phyloP scores from a whole-genome alignment of 2,329 filamentous ascomycete species.

The Microascus cirrosus region DNA sequence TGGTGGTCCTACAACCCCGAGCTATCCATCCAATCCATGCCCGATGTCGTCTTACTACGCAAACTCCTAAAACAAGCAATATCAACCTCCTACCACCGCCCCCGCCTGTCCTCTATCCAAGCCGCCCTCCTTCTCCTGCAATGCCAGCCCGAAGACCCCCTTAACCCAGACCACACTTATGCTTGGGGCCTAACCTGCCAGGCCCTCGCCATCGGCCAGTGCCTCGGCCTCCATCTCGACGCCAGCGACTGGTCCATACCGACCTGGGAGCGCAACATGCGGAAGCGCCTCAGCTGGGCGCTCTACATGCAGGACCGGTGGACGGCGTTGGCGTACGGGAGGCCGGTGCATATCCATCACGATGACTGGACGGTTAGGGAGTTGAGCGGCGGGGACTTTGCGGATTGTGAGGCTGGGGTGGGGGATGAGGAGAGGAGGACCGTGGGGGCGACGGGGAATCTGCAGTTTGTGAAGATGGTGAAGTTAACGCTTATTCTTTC shows the following conservation, averaged over 20 bases:
- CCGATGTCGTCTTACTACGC: constrained; percentile 18
- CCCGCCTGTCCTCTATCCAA: constrained; percentile 29
- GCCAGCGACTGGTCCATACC: constrained; percentile 45
- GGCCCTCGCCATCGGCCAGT: constrained; percentile 36
- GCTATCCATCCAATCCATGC: constrained; percentile 24
- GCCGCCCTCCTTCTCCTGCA: constrained; percentile 30
- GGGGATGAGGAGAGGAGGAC: neutral
- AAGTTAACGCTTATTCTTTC: constrained; percentile 33
- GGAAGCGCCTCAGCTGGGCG: constrained; percentile 47
- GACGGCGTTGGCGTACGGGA: constrained; percentile 29
- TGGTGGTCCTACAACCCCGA: constrained; percentile 24
- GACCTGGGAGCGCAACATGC: constrained; percentile 42
- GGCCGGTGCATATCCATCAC: constrained; percentile 26
- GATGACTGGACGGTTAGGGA: constrained; percentile 36
- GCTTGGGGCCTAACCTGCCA: constrained; percentile 29
- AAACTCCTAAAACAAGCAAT: constrained; percentile 20
- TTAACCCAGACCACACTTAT: constrained; percentile 21
- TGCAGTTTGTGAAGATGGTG: constrained; percentile 33
- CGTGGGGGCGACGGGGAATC: constrained; percentile 21
- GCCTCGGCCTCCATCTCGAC: constrained; percentile 43
- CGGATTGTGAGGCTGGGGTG: constrained; percentile 7
- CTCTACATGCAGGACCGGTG: constrained; percentile 51
- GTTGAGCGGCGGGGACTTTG: constrained; percentile 10
- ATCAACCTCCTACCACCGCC: constrained; percentile 21
- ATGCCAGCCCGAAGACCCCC: constrained; percentile 17